Conservation (phyloP, 805 yeast species). For the Candida sakaeoensis region DNA sequence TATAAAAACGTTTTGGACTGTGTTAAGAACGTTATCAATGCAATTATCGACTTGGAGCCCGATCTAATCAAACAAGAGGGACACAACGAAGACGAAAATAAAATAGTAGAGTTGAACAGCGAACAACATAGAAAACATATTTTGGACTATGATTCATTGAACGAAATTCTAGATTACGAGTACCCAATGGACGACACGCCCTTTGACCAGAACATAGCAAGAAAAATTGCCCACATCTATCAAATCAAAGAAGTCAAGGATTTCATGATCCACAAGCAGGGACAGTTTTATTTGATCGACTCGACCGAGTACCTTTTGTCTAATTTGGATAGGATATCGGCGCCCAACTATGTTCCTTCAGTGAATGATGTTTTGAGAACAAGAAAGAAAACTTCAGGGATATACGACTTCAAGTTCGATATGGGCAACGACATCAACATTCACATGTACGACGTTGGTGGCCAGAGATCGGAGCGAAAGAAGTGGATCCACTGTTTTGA, state of each 20-base stretch:
- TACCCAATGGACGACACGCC: conserved; percentile 50
- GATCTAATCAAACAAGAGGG: conserved; percentile 25
- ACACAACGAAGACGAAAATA: conserved; percentile 12
- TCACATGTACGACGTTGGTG: conserved; percentile 79
- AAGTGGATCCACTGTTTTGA: conserved; percentile 98
- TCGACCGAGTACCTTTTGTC: conserved; percentile 77
- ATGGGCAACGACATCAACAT: conserved; percentile 52
- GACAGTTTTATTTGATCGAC: conserved; percentile 79
- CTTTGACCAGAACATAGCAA: conserved; percentile 49
- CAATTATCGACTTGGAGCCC: conserved; percentile 53
- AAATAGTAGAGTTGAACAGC: conserved; percentile 4
- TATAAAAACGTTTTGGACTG: conserved; percentile 75
- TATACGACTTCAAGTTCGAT: conserved; percentile 75
- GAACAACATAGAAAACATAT: conserved; percentile 15
- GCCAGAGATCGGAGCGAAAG: conserved; percentile 91
- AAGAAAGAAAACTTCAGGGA: conserved; percentile 90
- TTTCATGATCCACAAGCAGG: conserved; percentile 55
- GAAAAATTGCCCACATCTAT: conserved; percentile 51
- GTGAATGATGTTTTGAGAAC: conserved; percentile 80
- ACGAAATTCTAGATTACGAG: conserved; percentile 43
- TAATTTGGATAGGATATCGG: conserved; percentile 58
- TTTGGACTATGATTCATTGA: conserved; percentile 36
- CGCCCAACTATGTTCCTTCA: conserved; percentile 62
- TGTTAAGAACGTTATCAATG: conserved; percentile 65
- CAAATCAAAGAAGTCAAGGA: conserved; percentile 52